These are phyloP conservation scores for Camelina laxa DNA, from an alignment of 345 rosid genomes.

Conservation along the genomic window DNA sequence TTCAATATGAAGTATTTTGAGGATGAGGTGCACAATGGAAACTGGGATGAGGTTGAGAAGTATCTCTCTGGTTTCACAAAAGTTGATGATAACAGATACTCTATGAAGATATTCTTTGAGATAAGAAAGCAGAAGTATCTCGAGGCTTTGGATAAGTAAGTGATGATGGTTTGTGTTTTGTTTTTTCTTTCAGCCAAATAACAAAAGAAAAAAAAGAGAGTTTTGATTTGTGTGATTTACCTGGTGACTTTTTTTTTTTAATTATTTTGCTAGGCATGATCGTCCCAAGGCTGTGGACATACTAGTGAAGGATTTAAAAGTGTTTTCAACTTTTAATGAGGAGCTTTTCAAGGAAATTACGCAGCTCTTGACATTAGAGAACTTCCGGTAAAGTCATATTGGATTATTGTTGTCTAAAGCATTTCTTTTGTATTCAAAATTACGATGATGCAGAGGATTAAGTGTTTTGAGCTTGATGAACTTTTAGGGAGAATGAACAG, in stretches of 20 bases:
- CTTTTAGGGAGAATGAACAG: constrained; percentile 91
- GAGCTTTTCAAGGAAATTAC: constrained; percentile 97
- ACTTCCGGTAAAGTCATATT: constrained; percentile 64
- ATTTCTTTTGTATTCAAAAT: not conserved
- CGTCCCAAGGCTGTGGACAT: constrained; percentile 96
- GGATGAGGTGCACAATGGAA: constrained; percentile 96
- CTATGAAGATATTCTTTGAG: constrained; percentile 98
- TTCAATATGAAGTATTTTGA: constrained; percentile 98
- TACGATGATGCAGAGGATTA: constrained; percentile 31
- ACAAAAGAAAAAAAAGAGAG: not conserved
- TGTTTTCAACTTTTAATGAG: constrained; percentile 94
- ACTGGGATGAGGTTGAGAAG: constrained; percentile 99
- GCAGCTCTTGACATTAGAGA: constrained; percentile 88
- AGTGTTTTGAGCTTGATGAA: constrained; percentile 19
- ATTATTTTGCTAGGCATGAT: constrained; percentile 70
- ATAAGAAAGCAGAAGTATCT: constrained; percentile 99
- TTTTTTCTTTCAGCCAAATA: not conserved
- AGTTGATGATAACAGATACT: constrained; percentile 93
- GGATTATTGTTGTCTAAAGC: not conserved
- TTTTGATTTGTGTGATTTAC: constrained; percentile 29
- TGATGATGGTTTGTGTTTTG: not conserved
- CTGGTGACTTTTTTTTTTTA: constrained; percentile 8
- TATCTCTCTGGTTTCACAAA: constrained; percentile 98
- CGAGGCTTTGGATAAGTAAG: constrained; percentile 96
- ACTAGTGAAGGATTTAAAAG: constrained; percentile 95